Conservation (phyloP, 1,139 yeast species). For the Candida glucosophila region DNA sequence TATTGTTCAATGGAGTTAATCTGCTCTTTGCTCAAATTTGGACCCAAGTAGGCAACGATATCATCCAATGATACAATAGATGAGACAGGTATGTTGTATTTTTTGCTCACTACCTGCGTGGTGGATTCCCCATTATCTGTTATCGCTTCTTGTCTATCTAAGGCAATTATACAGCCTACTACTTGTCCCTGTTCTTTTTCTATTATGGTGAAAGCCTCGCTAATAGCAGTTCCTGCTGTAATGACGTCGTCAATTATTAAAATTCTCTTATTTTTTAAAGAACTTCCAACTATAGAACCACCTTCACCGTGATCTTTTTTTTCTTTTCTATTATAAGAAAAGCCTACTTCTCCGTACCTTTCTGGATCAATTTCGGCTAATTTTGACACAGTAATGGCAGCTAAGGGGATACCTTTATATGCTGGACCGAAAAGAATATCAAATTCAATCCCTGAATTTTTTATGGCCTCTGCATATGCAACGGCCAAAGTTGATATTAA, state of each 20-base stretch:
- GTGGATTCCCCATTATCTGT: conserved; percentile 63
- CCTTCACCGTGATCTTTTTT: conserved; percentile 99
- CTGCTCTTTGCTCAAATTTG: conserved; percentile 46
- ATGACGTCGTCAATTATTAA: conserved; percentile 93
- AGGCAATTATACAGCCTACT: conserved; percentile 76
- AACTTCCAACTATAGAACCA: conserved; percentile 84
- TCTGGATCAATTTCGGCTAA: conserved; percentile 85
- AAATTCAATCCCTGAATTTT: conserved; percentile 70
- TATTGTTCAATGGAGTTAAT: conserved; percentile 50
- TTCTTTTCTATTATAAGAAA: conserved; percentile 80
- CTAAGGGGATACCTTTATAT: conserved; percentile 92
- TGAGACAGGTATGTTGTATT: conserved; percentile 72
- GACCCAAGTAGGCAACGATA: conserved; percentile 54
- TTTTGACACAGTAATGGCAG: conserved; percentile 87
- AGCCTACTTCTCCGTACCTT: conserved; percentile 56
- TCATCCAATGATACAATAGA: conserved; percentile 73
- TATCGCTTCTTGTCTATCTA: conserved; percentile 91
- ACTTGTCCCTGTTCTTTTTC: conserved; percentile 61
- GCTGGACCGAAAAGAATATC: conserved; percentile 97
- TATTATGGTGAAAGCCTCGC: conserved; percentile 84
- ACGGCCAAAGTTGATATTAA: conserved; percentile 72
- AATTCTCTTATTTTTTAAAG: conserved; percentile 60
- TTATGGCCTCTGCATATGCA: conserved; percentile 83
- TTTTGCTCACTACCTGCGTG: conserved; percentile 67
- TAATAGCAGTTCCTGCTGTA: conserved; percentile 98